These are phyloP conservation scores for Populus hybrid DNA, from an alignment of 441 rosid species.

Conservation along the genomic window DNA sequence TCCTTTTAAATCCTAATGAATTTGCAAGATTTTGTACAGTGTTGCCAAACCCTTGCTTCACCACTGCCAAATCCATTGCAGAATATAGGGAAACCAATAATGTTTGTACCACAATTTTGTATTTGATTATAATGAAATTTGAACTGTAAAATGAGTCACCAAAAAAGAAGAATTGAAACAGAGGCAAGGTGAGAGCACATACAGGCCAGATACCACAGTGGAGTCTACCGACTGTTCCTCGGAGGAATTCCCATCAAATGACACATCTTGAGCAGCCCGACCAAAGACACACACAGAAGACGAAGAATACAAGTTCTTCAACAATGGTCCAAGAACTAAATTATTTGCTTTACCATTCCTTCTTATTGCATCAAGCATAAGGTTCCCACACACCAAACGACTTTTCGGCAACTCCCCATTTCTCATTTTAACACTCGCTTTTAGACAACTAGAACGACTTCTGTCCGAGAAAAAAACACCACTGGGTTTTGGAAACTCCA, in stretches of 20 bases:
- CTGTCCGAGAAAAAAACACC: constrained; percentile 36
- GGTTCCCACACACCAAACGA: constrained; percentile 48
- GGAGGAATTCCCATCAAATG: constrained; percentile 46
- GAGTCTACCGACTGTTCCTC: constrained; percentile 46
- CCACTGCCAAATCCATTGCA: constrained; percentile 23
- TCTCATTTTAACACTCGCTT: constrained; percentile 54
- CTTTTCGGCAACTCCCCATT: constrained; percentile 36
- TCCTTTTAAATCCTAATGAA: constrained; percentile 15
- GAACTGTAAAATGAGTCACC: background rate
- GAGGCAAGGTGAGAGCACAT: constrained; percentile 30
- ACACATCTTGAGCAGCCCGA: constrained; percentile 61
- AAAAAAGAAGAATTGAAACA: background rate
- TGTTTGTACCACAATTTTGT: constrained; percentile 31
- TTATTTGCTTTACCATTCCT: constrained; percentile 23
- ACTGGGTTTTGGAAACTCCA: constrained; percentile 29
- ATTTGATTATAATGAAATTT: background rate
- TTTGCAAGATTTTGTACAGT: background rate
- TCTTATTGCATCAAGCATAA: constrained; percentile 30
- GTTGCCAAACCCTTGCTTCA: background rate
- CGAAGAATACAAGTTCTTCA: constrained; percentile 40
- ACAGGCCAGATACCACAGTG: constrained; percentile 46
- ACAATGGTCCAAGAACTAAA: constrained; percentile 28
- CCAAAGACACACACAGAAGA: constrained; percentile 39
- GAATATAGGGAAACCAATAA: constrained; percentile 26
- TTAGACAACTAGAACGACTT: constrained; percentile 36